phyloP scores from a whole-genome alignment of 208 protist species.

The Porcisia hertigi region DNA sequence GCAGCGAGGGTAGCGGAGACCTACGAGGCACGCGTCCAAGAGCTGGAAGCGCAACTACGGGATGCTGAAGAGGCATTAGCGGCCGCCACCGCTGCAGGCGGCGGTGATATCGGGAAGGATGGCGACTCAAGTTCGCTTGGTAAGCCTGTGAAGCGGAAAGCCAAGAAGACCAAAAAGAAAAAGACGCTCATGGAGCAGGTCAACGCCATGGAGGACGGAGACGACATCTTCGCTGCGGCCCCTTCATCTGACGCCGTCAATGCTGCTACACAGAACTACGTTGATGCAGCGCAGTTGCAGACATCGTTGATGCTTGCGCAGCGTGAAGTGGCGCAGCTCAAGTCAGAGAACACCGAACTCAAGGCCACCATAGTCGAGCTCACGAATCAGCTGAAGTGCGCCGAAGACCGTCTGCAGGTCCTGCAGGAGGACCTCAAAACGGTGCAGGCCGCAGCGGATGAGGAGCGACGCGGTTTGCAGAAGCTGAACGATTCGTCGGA shows the following conservation, averaged over 20 bases:
- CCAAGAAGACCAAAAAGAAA: constrained; percentile 61
- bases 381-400: constrained; percentile 39
- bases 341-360: constrained; percentile 54
- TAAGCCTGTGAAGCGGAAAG: constrained; percentile 36
- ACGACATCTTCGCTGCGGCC: constrained; percentile 21
- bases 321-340: constrained; percentile 43
- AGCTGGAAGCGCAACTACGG: constrained; percentile 48
- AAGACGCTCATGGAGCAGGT: constrained; percentile 53
- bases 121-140: constrained; percentile 10
- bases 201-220: constrained; percentile 29
- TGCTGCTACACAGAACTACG: background rate
- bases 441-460: constrained; percentile 25
- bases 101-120: constrained; percentile 1
- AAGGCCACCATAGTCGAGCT: constrained; percentile 57
- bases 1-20: constrained; percentile 34
- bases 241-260: constrained; percentile 9
- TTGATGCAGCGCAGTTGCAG: constrained; percentile 15
- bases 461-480: constrained; percentile 38
- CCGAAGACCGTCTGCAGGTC: constrained; percentile 41
- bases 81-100: background rate
- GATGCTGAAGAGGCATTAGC: constrained; percentile 21
- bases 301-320: constrained; percentile 11
- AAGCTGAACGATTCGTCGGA: constrained; percentile 39
- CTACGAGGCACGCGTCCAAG: constrained; percentile 35
- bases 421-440: constrained; percentile 34